These are phyloP conservation scores for Phytophthora pinifolia DNA, from an alignment of 352 stramenopile genomes.

Conservation along the genomic window DNA sequence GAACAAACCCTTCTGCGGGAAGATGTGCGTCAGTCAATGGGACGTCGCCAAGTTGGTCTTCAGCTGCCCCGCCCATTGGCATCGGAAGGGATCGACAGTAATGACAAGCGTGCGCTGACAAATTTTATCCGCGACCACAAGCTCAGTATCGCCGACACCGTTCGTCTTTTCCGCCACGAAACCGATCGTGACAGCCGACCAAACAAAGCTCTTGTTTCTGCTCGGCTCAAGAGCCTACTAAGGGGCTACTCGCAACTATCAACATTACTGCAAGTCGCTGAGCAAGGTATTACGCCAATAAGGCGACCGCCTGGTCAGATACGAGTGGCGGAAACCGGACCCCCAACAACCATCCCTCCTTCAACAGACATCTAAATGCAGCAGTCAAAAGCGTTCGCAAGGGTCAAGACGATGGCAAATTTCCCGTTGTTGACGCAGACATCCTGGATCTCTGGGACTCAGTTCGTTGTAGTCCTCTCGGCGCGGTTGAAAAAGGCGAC, in stretches of 20 bases:
- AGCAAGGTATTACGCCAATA: background rate
- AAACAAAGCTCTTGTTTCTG: conserved; percentile 1
- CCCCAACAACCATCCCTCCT: conserved; percentile 2
- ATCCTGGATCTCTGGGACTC: background rate
- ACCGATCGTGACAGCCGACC: background rate
- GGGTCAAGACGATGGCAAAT: conserved; percentile 4
- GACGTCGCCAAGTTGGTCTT: background rate
- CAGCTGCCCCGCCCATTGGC: background rate
- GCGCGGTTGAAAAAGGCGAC: conserved; percentile 6
- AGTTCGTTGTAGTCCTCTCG: conserved; percentile 3
- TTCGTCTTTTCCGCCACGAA: conserved; percentile 2
- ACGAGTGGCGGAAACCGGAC: background rate
- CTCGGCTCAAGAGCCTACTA: background rate
- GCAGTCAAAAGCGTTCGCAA: background rate
- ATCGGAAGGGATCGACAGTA: background rate
- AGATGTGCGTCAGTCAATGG: background rate
- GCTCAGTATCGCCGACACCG: background rate
- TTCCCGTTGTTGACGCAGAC: conserved; percentile 4
- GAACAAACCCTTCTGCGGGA: background rate
- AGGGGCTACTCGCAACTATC: background rate
- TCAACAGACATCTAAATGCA: background rate
- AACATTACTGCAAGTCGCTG: background rate
- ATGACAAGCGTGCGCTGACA: background rate
- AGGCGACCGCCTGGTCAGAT: too few species aligned
- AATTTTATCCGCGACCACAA: background rate